Evolutionary conservation across 1,284 basidiomycete genomes (phyloP).

Genomic region (Boletus hoseneyae): DNA sequence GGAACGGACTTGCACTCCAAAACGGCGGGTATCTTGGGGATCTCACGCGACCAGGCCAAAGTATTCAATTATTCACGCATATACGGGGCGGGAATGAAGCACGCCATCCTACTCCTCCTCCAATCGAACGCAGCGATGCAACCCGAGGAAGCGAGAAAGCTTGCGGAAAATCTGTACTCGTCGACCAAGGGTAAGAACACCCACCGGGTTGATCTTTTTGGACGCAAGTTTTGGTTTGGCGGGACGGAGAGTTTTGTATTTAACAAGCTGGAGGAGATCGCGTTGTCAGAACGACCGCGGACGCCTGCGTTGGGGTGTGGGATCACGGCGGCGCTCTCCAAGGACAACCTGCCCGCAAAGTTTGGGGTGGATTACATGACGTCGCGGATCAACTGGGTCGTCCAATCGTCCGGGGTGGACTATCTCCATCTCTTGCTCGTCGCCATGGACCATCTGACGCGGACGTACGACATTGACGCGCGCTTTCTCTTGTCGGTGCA

Average conservation of each 20-base stretch:
- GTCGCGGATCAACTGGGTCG: slow-evolving; percentile 98
- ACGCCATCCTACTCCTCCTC: slow-evolving; percentile 86
- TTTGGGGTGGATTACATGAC: slow-evolving; percentile 91
- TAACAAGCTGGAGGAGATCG: slow-evolving; percentile 98
- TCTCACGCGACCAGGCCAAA: slow-evolving; percentile 93
- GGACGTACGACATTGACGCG: slow-evolving; percentile 82
- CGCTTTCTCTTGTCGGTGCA: slow-evolving; percentile 97
- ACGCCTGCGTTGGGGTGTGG: slow-evolving; percentile 96
- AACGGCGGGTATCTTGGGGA: slow-evolving; percentile 91
- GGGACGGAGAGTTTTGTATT: slow-evolving; percentile 98
- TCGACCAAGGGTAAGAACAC: slow-evolving; percentile 94
- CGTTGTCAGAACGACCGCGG: slow-evolving; percentile 79
- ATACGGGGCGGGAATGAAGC: slow-evolving; percentile 95
- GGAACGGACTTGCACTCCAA: slow-evolving; percentile 98
- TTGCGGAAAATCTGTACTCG: slow-evolving; percentile 86
- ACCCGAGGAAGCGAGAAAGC: slow-evolving; percentile 73
- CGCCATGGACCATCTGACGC: slow-evolving; percentile 88
- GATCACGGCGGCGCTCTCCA: slow-evolving; percentile 88
- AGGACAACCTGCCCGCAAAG: slow-evolving; percentile 77
- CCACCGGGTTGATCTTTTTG: slow-evolving; percentile 64
- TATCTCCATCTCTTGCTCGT: slow-evolving; percentile 97
- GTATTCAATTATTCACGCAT: slow-evolving; percentile 99
- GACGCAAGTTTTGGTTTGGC: slow-evolving; percentile 92
- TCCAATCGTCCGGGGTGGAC: slow-evolving; percentile 97
- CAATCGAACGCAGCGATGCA: slow-evolving; percentile 85